Evolutionary conservation across 176 grass and related monocot genomes (phyloP).

Genomic region (Poa pratensis): DNA sequence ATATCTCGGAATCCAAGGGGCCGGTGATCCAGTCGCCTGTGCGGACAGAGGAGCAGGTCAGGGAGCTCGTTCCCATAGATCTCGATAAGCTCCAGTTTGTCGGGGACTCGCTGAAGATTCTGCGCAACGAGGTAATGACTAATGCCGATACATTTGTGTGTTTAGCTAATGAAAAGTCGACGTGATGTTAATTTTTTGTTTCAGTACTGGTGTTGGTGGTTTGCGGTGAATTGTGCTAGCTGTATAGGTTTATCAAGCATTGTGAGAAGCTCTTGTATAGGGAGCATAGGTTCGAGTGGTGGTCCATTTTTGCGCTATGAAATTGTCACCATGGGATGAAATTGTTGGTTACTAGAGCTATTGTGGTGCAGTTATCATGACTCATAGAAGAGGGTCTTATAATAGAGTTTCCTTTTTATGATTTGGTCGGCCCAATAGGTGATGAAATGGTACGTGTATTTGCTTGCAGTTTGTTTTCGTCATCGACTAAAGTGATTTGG

Average conservation of each 20-base stretch:
- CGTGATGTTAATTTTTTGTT: not conserved
- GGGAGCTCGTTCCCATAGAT: conserved; percentile 71
- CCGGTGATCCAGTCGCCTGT: conserved; percentile 81
- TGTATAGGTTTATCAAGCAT: not conserved
- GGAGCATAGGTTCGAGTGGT: not conserved
- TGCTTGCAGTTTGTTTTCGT: conserved; percentile 1
- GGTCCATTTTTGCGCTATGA: not conserved
- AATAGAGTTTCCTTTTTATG: not conserved
- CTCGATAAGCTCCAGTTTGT: conserved; percentile 89
- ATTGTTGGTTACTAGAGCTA: conserved; percentile 17
- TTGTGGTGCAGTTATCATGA: not conserved
- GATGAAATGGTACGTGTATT: not conserved
- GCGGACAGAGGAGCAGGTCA: conserved; percentile 67
- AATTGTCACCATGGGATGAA: conserved; percentile 11
- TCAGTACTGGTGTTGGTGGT: not conserved
- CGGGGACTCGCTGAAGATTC: conserved; percentile 82
- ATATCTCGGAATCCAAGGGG: conserved; percentile 86
- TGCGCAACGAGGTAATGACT: conserved; percentile 81
- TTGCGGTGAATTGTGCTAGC: conserved; percentile 6
- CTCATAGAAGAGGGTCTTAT: not conserved
- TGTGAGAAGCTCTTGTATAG: not conserved
- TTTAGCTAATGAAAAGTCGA: not conserved
- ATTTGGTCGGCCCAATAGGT: not conserved
- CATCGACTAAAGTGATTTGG: not conserved
- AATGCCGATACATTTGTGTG: conserved; percentile 38